Percentiles rank a stretch among this genome's conserved stretches.
Evolutionary conservation across 2,329 filamentous ascomycete genomes (phyloP).

Genomic region (Penicillium brasilianum): DNA sequence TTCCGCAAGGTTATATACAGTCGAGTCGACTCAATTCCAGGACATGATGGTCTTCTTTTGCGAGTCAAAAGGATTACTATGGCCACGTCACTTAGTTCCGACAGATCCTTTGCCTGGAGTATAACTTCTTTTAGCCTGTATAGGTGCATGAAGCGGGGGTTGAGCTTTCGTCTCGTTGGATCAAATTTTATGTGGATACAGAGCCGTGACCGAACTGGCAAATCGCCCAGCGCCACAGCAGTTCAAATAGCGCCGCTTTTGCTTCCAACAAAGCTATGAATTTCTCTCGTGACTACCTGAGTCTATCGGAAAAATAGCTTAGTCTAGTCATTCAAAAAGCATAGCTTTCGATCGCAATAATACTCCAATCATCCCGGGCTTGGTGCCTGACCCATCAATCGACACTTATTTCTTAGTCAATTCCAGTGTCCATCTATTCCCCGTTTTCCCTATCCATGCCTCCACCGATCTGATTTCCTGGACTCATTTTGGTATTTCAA

Average conservation of each 20-base stretch:
- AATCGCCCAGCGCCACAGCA: not conserved
- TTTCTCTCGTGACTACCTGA: not conserved
- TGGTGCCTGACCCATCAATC: slow-evolving; percentile 53
- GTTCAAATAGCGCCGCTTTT: not conserved
- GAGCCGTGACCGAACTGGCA: not conserved
- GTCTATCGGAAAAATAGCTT: not conserved
- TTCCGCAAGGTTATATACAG: not conserved
- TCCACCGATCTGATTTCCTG: slow-evolving; percentile 52
- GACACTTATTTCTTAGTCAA: slow-evolving; percentile 52
- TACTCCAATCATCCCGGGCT: slow-evolving; percentile 55
- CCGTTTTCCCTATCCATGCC: slow-evolving; percentile 53
- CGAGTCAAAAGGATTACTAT: not conserved
- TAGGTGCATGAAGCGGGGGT: not conserved
- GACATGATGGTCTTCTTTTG: not conserved
- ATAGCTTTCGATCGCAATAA: not conserved
- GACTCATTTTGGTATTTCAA: slow-evolving; percentile 36
- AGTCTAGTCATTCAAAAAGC: not conserved
- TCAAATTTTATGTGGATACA: not conserved
- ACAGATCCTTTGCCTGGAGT: not conserved
- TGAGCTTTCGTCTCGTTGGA: not conserved
- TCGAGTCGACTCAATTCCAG: not conserved
- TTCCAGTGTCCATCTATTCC: slow-evolving; percentile 54
- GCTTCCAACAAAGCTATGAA: not conserved
- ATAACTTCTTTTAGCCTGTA: not conserved
- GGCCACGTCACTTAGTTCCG: not conserved